Percentiles rank a stretch among this genome's conserved stretches.
phyloP scores from a whole-genome alignment of 2,329 filamentous ascomycete species.

The Lasiodiplodia gonubiensis region DNA sequence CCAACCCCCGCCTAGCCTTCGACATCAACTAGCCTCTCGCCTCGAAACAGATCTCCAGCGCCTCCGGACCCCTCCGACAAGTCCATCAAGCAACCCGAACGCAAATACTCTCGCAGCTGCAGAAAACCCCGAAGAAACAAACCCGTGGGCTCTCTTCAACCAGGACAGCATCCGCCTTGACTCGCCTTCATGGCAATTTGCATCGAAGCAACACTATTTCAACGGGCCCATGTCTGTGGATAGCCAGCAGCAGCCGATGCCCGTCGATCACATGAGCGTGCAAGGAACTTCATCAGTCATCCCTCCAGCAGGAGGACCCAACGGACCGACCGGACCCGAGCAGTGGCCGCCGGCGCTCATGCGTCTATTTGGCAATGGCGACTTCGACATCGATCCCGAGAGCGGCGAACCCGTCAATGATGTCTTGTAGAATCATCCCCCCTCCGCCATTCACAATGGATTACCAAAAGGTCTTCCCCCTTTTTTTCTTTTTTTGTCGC shows the following conservation, averaged over 20 bases:
- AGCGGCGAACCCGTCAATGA: constrained; percentile 17
- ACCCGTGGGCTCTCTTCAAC: constrained; percentile 31
- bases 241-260: background rate
- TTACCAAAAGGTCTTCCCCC: background rate
- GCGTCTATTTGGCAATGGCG: constrained; percentile 17
- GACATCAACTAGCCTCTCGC: constrained; percentile 30
- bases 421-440: background rate
- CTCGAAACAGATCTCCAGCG: constrained; percentile 30
- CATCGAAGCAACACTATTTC: constrained; percentile 22
- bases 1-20: constrained; percentile 32
- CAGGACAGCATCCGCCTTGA: constrained; percentile 30
- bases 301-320: background rate
- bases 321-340: constrained; percentile 13
- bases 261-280: background rate
- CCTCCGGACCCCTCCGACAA: constrained; percentile 28
- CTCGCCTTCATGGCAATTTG: constrained; percentile 27
- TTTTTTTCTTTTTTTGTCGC: background rate
- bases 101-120: background rate
- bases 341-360: constrained; percentile 26
- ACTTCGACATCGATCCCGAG: constrained; percentile 24
- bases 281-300: constrained; percentile 2
- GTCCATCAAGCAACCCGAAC: constrained; percentile 19
- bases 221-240: constrained; percentile 14
- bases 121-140: constrained; percentile 22
- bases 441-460: background rate